These are phyloP conservation scores for Ceratocystis albifundus DNA, from an alignment of 2,329 filamentous ascomycete species.

Conservation along the genomic window DNA sequence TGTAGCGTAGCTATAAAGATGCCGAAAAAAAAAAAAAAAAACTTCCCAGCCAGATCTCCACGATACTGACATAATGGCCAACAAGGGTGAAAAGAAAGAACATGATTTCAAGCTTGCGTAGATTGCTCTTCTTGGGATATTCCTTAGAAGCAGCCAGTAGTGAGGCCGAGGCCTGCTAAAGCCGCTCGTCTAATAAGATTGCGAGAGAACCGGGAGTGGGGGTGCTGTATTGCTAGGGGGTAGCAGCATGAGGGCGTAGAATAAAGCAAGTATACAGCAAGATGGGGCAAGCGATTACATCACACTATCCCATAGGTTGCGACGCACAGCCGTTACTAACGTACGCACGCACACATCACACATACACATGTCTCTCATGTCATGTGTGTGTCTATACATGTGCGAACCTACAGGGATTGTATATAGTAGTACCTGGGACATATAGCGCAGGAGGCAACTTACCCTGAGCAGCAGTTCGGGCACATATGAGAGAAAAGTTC, in stretches of 20 bases:
- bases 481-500: too few species aligned
- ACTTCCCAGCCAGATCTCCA: not conserved
- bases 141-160: not conserved
- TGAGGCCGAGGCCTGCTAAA: not conserved
- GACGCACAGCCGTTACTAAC: not conserved
- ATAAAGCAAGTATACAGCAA: not conserved
- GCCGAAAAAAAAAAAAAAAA: not conserved
- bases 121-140: conserved; percentile 13
- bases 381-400: not conserved
- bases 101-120: conserved; percentile 25
- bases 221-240: not conserved
- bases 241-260: not conserved
- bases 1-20: too few species aligned
- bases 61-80: not conserved
- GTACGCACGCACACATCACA: not conserved
- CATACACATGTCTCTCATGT: not conserved
- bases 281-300: too few species aligned
- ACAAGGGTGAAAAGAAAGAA: conserved; percentile 26
- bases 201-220: not conserved
- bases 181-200: not conserved
- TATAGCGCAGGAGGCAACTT: too few species aligned
- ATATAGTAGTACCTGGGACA: too few species aligned
- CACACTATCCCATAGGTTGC: too few species aligned
- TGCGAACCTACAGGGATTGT: too few species aligned
- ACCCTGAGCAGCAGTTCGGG: too few species aligned